Conservation (phyloP, 2,329 filamentous ascomycete species). For the Cercospora sojina region DNA sequence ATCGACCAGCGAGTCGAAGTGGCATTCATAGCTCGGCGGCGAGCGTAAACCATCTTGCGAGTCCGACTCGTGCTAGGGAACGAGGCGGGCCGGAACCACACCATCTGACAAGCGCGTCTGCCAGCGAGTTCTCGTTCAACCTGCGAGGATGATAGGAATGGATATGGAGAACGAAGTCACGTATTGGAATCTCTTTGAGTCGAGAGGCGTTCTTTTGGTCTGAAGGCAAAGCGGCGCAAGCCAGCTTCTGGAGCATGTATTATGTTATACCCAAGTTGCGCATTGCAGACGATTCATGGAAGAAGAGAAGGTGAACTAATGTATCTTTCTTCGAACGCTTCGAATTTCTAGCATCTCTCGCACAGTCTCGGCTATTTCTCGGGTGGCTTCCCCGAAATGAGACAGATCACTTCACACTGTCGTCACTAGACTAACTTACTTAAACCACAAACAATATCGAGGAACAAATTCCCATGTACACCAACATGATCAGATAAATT, state of each 20-base stretch:
- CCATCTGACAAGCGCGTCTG: conserved; percentile 20
- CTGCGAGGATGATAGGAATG: conserved; percentile 11
- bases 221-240: background rate
- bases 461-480: background rate
- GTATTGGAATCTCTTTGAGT: background rate
- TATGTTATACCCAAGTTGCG: conserved; percentile 1
- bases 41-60: conserved; percentile 11
- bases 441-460: background rate
- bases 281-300: background rate
- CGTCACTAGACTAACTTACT: background rate
- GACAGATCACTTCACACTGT: background rate
- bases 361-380: background rate
- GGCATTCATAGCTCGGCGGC: conserved; percentile 10
- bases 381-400: background rate
- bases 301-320: background rate
- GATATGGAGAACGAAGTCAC: background rate
- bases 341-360: background rate
- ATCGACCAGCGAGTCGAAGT: conserved; percentile 16
- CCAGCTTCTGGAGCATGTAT: conserved; percentile 1
- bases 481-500: background rate
- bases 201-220: background rate
- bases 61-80: conserved; percentile 17
- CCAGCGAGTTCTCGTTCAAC: conserved; percentile 29
- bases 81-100: conserved; percentile 10
- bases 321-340: background rate